Evolutionary conservation across 345 rosid genomes (phyloP).

Genomic region (Salix caprea): DNA sequence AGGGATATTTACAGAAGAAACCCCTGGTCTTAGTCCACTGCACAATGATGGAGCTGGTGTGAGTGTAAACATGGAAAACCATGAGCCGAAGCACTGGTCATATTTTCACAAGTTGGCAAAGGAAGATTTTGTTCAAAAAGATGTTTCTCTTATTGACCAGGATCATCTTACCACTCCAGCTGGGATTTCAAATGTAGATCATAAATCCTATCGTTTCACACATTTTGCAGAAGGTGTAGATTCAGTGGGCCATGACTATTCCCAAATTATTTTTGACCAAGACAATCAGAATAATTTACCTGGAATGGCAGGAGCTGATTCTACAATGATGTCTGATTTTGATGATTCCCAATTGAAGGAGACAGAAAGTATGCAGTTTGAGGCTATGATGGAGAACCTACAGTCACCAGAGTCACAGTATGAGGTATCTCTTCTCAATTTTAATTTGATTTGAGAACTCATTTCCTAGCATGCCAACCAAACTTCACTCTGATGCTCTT

Average conservation of each 20-base stretch:
- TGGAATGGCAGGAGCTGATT: constrained; percentile 26
- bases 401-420: constrained; percentile 44
- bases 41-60: constrained; percentile 59
- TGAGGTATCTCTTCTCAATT: constrained; percentile 46
- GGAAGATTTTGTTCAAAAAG: constrained; percentile 50
- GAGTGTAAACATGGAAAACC: constrained; percentile 68
- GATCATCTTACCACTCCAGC: constrained; percentile 34
- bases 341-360: constrained; percentile 36
- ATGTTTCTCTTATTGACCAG: constrained; percentile 57
- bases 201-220: constrained; percentile 30
- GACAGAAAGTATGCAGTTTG: constrained; percentile 61
- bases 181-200: constrained; percentile 28
- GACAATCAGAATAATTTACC: constrained; percentile 32
- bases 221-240: constrained; percentile 37
- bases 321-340: constrained; percentile 21
- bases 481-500: constrained; percentile 25
- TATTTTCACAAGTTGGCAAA: constrained; percentile 83
- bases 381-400: constrained; percentile 58
- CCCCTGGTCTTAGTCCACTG: constrained; percentile 31
- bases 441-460: constrained; percentile 20
- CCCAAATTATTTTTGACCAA: constrained; percentile 44
- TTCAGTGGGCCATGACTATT: constrained; percentile 32
- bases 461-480: constrained; percentile 7
- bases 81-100: constrained; percentile 78
- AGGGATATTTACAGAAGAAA: constrained; percentile 52